Evolutionary conservation across 345 rosid genomes (phyloP), one percentile per base, ranked within the genome.

Genomic region (Eucalyptus erythrocorys): DNA sequence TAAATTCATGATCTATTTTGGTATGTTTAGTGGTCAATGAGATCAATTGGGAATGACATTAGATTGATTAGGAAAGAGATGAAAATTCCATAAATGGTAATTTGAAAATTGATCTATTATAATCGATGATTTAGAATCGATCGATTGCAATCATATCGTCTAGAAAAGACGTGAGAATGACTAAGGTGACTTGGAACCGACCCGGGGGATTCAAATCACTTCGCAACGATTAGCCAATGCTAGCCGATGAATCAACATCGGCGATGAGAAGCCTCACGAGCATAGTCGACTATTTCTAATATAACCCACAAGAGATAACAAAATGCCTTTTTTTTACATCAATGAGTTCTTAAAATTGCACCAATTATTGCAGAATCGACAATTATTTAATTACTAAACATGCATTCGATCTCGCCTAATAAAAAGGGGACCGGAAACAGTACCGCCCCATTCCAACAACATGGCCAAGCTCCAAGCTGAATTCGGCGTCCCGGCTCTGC

Each of bases 81-180:
- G 13, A 8, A 2, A 19, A 71, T 34, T 71, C 43, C 11, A 37
- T 34, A 34, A 71, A 10, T 3, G 43, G 26, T 7, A 34, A 71
- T 34, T 34, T 16, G 26, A 71, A 22, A 22, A 34, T 66, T 10
- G 21, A 16, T 66, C 40, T 15, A 15, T 8, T 7, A 66, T 16
- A 9, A 66, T 16, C 0, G 22, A 32, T 16, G 1, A 16, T 68
- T 34, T 34, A 17, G 22, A 68, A 32, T 8, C 13, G 12, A 16
- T 68, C 43, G 2, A 32, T 68, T 0, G 1, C 13, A 5, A 68
- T 17, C 7, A 34, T 7, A 68, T 17, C 1, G 0, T 8, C 7
- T 5, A 5, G 2, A 1, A 40, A 68, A 34, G 26, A 34, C 2
- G 42, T 1, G 80, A 68, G 42, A 34, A 64, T 2, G 37, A 7